Evolutionary conservation across 2,329 filamentous ascomycete genomes (phyloP), one percentile per base, ranked within the genome.

Genomic region (Chrysoporthe deuterocubensis): DNA sequence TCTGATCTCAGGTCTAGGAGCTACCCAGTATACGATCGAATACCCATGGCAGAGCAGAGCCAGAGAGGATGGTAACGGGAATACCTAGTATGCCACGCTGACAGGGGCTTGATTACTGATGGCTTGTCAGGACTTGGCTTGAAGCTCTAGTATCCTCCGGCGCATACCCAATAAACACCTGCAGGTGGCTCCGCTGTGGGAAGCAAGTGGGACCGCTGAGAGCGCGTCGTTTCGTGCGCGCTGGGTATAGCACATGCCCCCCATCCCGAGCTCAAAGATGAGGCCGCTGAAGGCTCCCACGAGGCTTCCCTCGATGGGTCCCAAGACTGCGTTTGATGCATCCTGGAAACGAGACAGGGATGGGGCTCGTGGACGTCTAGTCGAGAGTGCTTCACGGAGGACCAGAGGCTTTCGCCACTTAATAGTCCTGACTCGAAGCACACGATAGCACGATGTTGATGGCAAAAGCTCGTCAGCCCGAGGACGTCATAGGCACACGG

Each of bases 1-100:
- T 44, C 16, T n/a, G 59, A 26, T 32, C 42, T 61, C 21, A 61
- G 59, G 43, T 61, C 43, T 34, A 14, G 59, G 43, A 16, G 40
- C 58, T 8, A 8, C 21, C 14, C 5, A 16, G 34, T 11, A 52
- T 14, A 57, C 14, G 4, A 5, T 5, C 21, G 21, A 1, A 43
- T 2, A 14, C 32, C 16, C 34, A 37, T 18, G 18, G 34, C 16
- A 40, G 34, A 34, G 16, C 26, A 21, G 2, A 16, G 13, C 9
- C 50, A 16, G 9, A 32, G 13, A 32, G 21, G 50, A 34, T 54
- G 50, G 21, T 54, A 54, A 54, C 26, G 50, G 32, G 50, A 34
- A 54, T 54, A 21, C 50, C 26, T 26, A 26, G 26, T 26, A 26
- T 26, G 26, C 54, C 54, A 40, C 18, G 54, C 54, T 32, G 34